Percentiles rank a stretch among this genome's conserved stretches.
Evolutionary conservation across 371 early-diverging fungal genomes (phyloP).

Genomic region (Encephalitozoon romaleae): DNA sequence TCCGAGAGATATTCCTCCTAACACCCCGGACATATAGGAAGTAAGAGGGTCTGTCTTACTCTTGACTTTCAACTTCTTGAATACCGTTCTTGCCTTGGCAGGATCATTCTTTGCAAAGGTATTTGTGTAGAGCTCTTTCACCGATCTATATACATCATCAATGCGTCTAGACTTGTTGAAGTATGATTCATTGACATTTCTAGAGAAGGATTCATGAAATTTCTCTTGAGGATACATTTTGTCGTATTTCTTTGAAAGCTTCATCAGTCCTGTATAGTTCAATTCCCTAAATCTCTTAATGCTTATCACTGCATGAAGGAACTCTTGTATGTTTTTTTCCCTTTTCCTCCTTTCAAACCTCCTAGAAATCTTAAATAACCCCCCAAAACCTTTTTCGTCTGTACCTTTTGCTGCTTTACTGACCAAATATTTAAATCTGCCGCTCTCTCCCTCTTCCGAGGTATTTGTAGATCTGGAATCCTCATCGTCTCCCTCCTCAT

Average conservation of each 20-base stretch:
- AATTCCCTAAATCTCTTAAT: conserved; percentile 54
- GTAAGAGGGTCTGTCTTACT: background rate
- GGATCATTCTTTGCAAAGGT: conserved; percentile 48
- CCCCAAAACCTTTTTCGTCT: background rate
- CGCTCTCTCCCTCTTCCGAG: background rate
- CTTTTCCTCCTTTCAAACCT: conserved; percentile 22
- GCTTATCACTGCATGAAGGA: conserved; percentile 49
- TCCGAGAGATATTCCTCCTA: background rate
- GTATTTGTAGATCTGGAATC: background rate
- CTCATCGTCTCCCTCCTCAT: background rate
- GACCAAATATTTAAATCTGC: background rate
- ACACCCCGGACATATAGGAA: conserved; percentile 7
- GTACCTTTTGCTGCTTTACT: background rate
- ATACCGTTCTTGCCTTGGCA: conserved; percentile 44
- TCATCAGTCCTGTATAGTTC: conserved; percentile 54
- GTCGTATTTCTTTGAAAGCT: conserved; percentile 53
- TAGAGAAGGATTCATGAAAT: conserved; percentile 18
- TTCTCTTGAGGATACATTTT: conserved; percentile 20
- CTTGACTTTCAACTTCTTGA: conserved; percentile 26
- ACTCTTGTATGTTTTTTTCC: conserved; percentile 55
- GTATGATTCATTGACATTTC: conserved; percentile 10
- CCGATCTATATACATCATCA: conserved; percentile 40
- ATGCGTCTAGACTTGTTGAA: conserved; percentile 38
- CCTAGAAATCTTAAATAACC: conserved; percentile 13
- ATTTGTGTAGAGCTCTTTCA: conserved; percentile 41